Base-by-base conservation (phyloP, 345 rosid genomes). In the Syzygium grande region DNA sequence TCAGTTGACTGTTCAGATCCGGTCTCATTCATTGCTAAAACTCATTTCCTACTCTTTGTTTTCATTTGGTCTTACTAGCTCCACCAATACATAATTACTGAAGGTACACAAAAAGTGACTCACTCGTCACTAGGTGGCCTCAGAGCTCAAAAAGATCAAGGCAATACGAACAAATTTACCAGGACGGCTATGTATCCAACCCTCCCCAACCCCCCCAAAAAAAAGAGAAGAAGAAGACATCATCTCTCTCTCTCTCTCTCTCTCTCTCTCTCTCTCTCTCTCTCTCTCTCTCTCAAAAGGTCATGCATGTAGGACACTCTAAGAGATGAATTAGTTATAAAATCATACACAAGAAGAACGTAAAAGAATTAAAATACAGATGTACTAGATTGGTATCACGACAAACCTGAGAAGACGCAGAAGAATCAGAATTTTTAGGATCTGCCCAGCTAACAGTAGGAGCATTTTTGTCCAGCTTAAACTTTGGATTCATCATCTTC, bases 391-490 rank as follows among this genome's bases (percentile, higher is more conserved):
- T 38, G 3, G 80, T 34, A 68, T 68, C 46, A 17, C 13, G 0
- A 46, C 80, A 34, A 90, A 97, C 99, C 99, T 97, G 99, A 41
- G 95, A 89, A 86, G 95, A 87, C 54, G 96, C 91, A 88, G 94
- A 91, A 89, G 97, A 95, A 78, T 95, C 97, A 15, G 96, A 92
- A 93, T 91, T 94, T 93, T 94, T 95, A 46, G 98, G 95, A 88
- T 97, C 99, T 86, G 99, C 97, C 99, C 99, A 97, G 91, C 98
- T 96, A 79, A 97, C 96, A n/a, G 96, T 94, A 86, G 99, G 99
- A 84, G 98, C 88, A 93, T 96, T 96, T 88, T 92, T 92, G 23
- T 94, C 99, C 85, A 97, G 98, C 93, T 94, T 96, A 90, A 97
- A 97, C 84, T 91, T 91, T 22, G 98, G 95, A 88, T 90, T 87